phyloP scores from a whole-genome alignment of 2,329 filamentous ascomycete genomes.

The Penicillium sp. region DNA sequence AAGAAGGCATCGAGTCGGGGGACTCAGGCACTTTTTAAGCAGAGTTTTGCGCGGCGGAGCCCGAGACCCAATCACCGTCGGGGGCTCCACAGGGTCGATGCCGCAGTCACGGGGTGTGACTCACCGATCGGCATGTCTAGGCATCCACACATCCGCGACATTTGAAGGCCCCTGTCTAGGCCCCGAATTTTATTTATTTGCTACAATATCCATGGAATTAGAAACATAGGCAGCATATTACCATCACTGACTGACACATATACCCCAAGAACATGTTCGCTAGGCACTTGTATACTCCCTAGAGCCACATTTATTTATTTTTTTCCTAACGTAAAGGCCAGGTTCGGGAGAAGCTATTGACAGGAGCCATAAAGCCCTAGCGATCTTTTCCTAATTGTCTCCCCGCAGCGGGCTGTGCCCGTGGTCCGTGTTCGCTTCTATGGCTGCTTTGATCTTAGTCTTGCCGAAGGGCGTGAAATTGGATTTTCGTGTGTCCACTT shows the following conservation, averaged over 20 bases:
- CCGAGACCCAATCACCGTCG: slow-evolving; percentile 24
- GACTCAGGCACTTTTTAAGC: slow-evolving; percentile 41
- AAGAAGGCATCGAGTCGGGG: slow-evolving; percentile 35
- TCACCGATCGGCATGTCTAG: slow-evolving; percentile 26
- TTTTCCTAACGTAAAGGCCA: background rate
- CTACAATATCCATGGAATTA: background rate
- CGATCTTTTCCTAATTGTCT: slow-evolving; percentile 27
- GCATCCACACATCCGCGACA: background rate
- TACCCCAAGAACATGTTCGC: background rate
- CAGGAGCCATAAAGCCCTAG: slow-evolving; percentile 5
- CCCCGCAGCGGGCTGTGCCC: slow-evolving; percentile 25
- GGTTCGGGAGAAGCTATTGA: too few species aligned
- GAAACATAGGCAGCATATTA: background rate
- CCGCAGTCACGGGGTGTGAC: slow-evolving; percentile 35
- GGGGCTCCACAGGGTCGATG: slow-evolving; percentile 11
- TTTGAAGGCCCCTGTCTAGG: background rate
- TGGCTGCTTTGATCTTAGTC: slow-evolving; percentile 16
- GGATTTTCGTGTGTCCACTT: slow-evolving; percentile 14
- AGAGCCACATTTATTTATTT: background rate
- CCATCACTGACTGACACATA: background rate
- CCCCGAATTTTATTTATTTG: background rate
- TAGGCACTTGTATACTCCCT: background rate
- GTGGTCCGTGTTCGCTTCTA: slow-evolving; percentile 14
- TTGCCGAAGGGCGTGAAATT: slow-evolving; percentile 27
- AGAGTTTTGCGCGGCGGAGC: slow-evolving; percentile 12